Conservation (phyloP, 78 protist species). For the Dictyostelium firmibasis region DNA sequence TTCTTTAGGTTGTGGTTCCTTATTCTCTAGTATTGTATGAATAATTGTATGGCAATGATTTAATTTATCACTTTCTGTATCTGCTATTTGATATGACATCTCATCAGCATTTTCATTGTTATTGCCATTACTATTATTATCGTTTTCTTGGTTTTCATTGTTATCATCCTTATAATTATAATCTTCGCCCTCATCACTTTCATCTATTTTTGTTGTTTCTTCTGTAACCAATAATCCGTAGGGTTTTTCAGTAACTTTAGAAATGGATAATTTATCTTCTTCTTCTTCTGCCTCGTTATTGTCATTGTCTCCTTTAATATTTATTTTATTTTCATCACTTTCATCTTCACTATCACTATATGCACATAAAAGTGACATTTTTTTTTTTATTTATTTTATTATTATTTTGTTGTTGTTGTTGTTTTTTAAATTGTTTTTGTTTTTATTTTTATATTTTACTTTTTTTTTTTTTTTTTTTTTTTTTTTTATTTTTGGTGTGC, state of each 20-base stretch:
- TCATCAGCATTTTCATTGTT: not conserved
- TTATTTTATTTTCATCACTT: not conserved
- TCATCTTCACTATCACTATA: conserved; percentile 5
- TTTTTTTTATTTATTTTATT: not conserved
- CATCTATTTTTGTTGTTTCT: not conserved
- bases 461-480: not conserved
- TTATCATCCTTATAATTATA: not conserved
- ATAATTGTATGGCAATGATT: not conserved
- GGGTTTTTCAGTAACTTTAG: conserved; percentile 25
- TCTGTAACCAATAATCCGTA: conserved; percentile 41
- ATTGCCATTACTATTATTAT: not conserved
- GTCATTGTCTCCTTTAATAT: not conserved
- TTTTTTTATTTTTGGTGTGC: not conserved
- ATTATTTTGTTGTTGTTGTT: not conserved
- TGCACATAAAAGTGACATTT: conserved; percentile 4
- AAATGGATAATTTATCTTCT: conserved; percentile 26
- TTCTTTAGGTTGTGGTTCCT: not conserved
- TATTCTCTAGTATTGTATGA: conserved; percentile 49
- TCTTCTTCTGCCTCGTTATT: not conserved
- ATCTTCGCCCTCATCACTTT: not conserved
- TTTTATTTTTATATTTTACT: not conserved
- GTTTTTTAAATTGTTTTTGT: not conserved
- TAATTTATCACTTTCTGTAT: not conserved
- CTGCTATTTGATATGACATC: not conserved
- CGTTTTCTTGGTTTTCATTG: conserved; percentile 5